Evolutionary conservation across 768 basidiomycete genomes (phyloP).

Genomic region (Astraeus odoratus): DNA sequence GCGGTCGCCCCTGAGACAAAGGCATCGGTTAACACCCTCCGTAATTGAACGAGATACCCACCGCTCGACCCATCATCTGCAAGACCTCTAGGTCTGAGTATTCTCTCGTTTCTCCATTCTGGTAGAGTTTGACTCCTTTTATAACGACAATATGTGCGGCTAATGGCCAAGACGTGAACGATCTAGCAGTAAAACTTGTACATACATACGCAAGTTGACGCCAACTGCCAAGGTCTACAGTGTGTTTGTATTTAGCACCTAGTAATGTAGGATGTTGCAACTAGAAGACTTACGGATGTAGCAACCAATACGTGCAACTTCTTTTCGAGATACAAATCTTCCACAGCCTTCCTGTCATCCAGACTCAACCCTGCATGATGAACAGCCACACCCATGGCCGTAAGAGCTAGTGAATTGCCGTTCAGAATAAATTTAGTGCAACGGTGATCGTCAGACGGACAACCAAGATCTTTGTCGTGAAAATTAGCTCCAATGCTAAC

Average conservation of each 20-base stretch:
- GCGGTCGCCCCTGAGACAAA: conserved; percentile 66
- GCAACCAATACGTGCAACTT: conserved; percentile 63
- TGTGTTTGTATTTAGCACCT: conserved; percentile 7
- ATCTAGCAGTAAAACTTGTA: not conserved
- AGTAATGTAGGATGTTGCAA: not conserved
- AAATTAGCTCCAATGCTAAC: conserved; percentile 51
- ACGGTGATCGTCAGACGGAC: conserved; percentile 12
- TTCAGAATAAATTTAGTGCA: conserved; percentile 5
- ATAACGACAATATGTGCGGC: conserved; percentile 93
- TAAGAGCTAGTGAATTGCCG: conserved; percentile 42
- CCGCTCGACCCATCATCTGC: conserved; percentile 96
- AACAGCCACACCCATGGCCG: conserved; percentile 71
- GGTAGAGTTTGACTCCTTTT: conserved; percentile 81
- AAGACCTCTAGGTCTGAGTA: conserved; percentile 90
- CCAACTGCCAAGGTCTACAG: conserved; percentile 91
- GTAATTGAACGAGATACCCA: conserved; percentile 27
- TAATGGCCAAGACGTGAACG: conserved; percentile 20
- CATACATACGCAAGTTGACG: conserved; percentile 81
- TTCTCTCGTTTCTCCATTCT: conserved; percentile 61
- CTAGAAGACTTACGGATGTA: conserved; percentile 61
- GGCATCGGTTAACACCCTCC: not conserved
- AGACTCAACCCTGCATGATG: conserved; percentile 85
- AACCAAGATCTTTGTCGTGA: conserved; percentile 58
- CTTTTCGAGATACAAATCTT: conserved; percentile 65
- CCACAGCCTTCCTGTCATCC: conserved; percentile 67